A percentile compares a stretch with the other conserved stretches of the same genome.
Evolutionary conservation across 2,329 filamentous ascomycete species (phyloP).

Genomic region (Aspergillus ruber): DNA sequence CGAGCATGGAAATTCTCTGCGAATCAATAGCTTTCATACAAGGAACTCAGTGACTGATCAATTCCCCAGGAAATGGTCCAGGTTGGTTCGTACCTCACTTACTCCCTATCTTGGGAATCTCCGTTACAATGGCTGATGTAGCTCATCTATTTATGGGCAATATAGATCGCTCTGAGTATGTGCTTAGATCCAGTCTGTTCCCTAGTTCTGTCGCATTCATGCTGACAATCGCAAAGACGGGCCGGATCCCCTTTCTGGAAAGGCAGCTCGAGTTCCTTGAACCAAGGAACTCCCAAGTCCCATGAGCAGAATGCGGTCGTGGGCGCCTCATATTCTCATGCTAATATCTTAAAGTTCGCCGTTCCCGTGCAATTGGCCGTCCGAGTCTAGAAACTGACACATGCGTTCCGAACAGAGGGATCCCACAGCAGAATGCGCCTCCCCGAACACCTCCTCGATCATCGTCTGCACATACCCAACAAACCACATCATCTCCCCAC

Average conservation of each 20-base stretch:
- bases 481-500: constrained; percentile 48
- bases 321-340: constrained; percentile 92
- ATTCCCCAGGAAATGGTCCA: constrained; percentile 90
- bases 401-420: constrained; percentile 17
- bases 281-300: constrained; percentile 49
- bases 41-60: constrained; percentile 7
- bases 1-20: neutral
- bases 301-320: constrained; percentile 70
- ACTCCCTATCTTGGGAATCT: constrained; percentile 6
- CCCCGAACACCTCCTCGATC: constrained; percentile 67
- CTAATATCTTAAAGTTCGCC: constrained; percentile 81
- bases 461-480: constrained; percentile 49
- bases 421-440: constrained; percentile 47
- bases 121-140: constrained; percentile 16
- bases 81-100: constrained; percentile 70
- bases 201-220: constrained; percentile 5
- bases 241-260: constrained; percentile 87
- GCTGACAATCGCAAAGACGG: constrained; percentile 45
- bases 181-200: constrained; percentile 1
- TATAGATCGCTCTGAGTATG: constrained; percentile 36
- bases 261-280: constrained; percentile 48
- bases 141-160: constrained; percentile 4
- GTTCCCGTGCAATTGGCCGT: constrained; percentile 1
- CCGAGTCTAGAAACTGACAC: constrained; percentile 10
- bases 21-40: neutral